Percentiles rank a stretch among this genome's conserved stretches.
Conservation (phyloP, 225 moss, liverwort and hornwort species). For the Rhytidiadelphus loreus region DNA sequence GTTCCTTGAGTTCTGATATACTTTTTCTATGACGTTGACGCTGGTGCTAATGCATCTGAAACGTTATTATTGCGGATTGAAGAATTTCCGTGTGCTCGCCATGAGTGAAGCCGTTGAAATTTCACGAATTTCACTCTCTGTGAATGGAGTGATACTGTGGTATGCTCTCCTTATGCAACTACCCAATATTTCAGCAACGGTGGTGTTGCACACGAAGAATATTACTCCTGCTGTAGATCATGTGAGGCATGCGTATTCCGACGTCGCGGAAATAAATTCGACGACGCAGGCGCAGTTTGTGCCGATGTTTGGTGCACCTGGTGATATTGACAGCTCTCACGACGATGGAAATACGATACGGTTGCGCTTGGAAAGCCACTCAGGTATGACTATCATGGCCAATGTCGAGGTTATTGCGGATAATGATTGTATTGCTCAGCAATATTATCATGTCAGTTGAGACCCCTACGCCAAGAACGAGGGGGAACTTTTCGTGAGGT, state of each 20-base stretch:
- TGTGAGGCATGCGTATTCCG: not conserved
- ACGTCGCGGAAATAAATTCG: slow-evolving; percentile 17
- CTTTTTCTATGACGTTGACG: not conserved
- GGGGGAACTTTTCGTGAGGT: not conserved
- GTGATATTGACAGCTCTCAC: slow-evolving; percentile 28
- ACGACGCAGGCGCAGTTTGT: slow-evolving; percentile 9
- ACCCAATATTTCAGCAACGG: not conserved
- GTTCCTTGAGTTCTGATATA: not conserved
- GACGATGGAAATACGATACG: slow-evolving; percentile 33
- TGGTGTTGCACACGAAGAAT: not conserved
- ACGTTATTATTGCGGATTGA: not conserved
- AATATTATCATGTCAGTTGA: not conserved
- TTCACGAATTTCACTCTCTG: not conserved
- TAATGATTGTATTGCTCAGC: not conserved
- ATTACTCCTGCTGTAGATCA: not conserved
- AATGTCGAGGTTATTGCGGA: not conserved
- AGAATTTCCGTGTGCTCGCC: not conserved
- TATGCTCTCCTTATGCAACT: slow-evolving; percentile 11
- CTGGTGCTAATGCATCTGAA: not conserved
- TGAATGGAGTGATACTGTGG: not conserved
- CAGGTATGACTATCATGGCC: slow-evolving; percentile 18
- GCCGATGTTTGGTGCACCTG: slow-evolving; percentile 44
- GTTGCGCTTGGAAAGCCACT: slow-evolving; percentile 42
- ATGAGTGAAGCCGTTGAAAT: slow-evolving; percentile 16
- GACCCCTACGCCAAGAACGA: slow-evolving; percentile 9